A percentile compares a stretch with the other conserved stretches of the same genome.
Evolutionary conservation across 169 alveolate species (phyloP).

Genomic region (Besnoitia besnoiti): DNA sequence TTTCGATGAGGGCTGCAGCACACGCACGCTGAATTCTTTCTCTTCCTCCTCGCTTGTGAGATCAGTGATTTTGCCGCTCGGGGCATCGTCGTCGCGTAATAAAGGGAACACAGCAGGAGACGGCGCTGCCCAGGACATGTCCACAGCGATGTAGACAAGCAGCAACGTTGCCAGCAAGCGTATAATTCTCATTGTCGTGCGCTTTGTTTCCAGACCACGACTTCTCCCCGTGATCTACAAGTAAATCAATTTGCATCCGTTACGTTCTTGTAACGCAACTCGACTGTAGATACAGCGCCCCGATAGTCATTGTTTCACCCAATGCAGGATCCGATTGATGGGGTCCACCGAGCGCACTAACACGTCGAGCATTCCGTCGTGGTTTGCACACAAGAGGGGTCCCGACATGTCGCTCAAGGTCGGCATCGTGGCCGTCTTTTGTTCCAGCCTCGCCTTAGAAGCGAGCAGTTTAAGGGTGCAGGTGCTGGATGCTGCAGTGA

Average conservation of each 20-base stretch:
- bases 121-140: conserved; percentile 3
- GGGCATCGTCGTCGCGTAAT: not conserved
- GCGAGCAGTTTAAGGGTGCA: not conserved
- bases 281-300: not conserved
- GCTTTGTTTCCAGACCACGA: not conserved
- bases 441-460: not conserved
- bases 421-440: not conserved
- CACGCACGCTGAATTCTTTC: not conserved
- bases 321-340: not conserved
- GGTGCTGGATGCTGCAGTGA: not conserved
- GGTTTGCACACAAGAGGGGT: no score
- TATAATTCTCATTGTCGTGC: not conserved
- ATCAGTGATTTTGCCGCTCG: not conserved
- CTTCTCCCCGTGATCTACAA: not conserved
- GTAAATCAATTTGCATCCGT: no score
- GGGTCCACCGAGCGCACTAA: no score
- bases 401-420: not conserved
- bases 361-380: no score
- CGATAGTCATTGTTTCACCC: not conserved
- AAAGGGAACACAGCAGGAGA: conserved; percentile 2
- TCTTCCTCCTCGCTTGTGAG: conserved; percentile 11
- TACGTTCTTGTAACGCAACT: not conserved
- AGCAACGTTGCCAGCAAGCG: not conserved
- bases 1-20: not conserved
- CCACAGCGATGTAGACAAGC: not conserved